phyloP scores from a whole-genome alignment of 176 grass and related monocot species.

The Cocos nucifera region DNA sequence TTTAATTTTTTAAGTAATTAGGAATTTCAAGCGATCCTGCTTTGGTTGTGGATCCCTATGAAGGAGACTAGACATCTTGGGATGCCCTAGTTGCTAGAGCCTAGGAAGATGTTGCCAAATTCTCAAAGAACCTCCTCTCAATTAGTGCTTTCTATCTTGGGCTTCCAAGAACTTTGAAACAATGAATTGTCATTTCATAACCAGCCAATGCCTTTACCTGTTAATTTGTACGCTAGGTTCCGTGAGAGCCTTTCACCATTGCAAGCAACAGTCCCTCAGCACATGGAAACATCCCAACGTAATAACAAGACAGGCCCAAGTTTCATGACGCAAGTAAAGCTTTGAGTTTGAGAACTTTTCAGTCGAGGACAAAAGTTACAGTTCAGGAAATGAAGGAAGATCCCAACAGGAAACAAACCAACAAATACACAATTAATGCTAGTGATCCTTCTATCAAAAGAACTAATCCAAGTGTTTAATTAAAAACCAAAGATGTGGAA shows the following conservation, averaged over 20 bases:
- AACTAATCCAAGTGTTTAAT: too few species aligned
- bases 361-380: background rate
- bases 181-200: constrained; percentile 17
- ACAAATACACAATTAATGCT: too few species aligned
- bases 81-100: background rate
- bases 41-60: background rate
- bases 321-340: background rate
- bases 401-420: constrained; percentile 1
- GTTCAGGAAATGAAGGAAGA: constrained; percentile 8
- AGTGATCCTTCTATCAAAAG: too few species aligned
- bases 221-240: background rate
- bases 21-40: too few species aligned
- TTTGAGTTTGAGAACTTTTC: background rate
- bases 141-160: constrained; percentile 4
- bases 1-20: too few species aligned
- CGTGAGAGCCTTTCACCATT: background rate
- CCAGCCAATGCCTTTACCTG: background rate
- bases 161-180: constrained; percentile 19
- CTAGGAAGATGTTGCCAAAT: constrained; percentile 13
- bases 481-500: too few species aligned
- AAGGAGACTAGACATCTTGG: background rate
- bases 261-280: too few species aligned
- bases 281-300: background rate
- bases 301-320: background rate
- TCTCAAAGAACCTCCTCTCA: constrained; percentile 15